These are phyloP conservation scores for Nicotiana undulata DNA, from an alignment of 257 asterid species.

Conservation along the genomic window DNA sequence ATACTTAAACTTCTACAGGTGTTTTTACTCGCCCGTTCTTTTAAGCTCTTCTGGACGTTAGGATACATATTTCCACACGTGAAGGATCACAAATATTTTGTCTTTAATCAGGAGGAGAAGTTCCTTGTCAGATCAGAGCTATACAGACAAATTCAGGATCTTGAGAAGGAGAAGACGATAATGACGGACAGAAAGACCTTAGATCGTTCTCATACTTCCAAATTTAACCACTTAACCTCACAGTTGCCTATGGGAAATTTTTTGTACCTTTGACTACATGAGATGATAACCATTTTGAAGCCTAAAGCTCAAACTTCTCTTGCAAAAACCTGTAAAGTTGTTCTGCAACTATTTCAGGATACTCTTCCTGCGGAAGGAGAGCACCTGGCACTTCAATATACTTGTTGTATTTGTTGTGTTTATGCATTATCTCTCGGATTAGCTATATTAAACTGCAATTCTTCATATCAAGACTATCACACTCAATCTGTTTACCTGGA, in stretches of 20 bases:
- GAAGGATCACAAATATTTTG: constrained; percentile 11
- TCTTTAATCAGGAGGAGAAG: constrained; percentile 76
- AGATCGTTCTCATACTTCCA: constrained; percentile 26
- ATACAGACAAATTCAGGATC: constrained; percentile 63
- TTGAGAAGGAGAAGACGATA: constrained; percentile 57
- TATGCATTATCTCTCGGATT: no score
- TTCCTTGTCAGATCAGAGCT: constrained; percentile 72
- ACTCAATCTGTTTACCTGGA: no score
- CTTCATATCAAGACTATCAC: no score
- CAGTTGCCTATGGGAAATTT: background rate
- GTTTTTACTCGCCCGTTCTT: constrained; percentile 18
- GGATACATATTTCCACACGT: constrained; percentile 14
- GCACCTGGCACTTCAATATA: constrained; percentile 80
- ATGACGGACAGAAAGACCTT: constrained; percentile 72
- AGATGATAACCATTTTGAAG: constrained; percentile 2
- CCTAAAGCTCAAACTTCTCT: constrained; percentile 35
- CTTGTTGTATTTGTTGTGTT: no score
- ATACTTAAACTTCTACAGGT: constrained; percentile 89
- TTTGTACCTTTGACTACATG: constrained; percentile 21
- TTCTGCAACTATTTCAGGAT: constrained; percentile 67
- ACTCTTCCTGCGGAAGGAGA: constrained; percentile 48
- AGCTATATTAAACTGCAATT: no score
- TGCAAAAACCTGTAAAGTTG: constrained; percentile 57
- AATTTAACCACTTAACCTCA: background rate
- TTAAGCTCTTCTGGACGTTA: constrained; percentile 8